A percentile compares a stretch with the other conserved stretches of the same genome.
Evolutionary conservation across 2,329 filamentous ascomycete genomes (phyloP).

Genomic region (Cercospora beticola): DNA sequence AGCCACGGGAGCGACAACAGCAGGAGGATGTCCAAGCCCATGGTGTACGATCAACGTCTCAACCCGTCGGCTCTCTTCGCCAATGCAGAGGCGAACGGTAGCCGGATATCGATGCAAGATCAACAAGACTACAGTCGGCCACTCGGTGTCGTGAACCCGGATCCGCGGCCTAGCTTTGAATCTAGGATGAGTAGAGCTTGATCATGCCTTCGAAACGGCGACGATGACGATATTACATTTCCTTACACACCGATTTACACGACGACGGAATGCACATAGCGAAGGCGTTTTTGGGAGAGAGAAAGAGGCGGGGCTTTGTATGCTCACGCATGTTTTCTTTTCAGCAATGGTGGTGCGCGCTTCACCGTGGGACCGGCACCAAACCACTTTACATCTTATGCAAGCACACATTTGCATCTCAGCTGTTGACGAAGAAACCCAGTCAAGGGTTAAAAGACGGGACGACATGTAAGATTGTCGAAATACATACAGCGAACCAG

Average conservation of each 20-base stretch:
- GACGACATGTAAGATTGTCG: slow-evolving; percentile 7
- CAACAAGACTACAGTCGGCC: slow-evolving; percentile 51
- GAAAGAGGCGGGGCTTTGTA: slow-evolving; percentile 9
- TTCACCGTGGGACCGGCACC: slow-evolving; percentile 2
- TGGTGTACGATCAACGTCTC: slow-evolving; percentile 50
- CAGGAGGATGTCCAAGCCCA: slow-evolving; percentile 44
- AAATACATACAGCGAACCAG: slow-evolving; percentile 15
- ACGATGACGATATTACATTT: slow-evolving; percentile 20
- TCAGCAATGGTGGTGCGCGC: slow-evolving; percentile 12
- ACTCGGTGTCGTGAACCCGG: slow-evolving; percentile 43
- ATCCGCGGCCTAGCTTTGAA: slow-evolving; percentile 36
- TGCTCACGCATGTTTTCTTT: slow-evolving; percentile 16
- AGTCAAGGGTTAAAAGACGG: slow-evolving; percentile 6
- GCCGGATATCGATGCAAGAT: slow-evolving; percentile 48
- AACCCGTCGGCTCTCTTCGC: slow-evolving; percentile 50
- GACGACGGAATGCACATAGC: slow-evolving; percentile 20
- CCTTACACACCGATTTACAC: slow-evolving; percentile 13
- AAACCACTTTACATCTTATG: slow-evolving; percentile 11
- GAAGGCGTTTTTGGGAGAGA: slow-evolving; percentile 19
- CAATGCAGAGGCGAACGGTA: slow-evolving; percentile 46
- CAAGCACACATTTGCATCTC: slow-evolving; percentile 23
- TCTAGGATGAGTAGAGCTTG: slow-evolving; percentile 23
- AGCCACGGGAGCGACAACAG: slow-evolving; percentile 27
- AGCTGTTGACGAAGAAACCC: slow-evolving; percentile 13
- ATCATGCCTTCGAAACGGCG: background rate